A percentile compares a stretch with the other conserved stretches of the same genome.
phyloP scores from a whole-genome alignment of 179 eudicot species.

The Beta macrorhiza region DNA sequence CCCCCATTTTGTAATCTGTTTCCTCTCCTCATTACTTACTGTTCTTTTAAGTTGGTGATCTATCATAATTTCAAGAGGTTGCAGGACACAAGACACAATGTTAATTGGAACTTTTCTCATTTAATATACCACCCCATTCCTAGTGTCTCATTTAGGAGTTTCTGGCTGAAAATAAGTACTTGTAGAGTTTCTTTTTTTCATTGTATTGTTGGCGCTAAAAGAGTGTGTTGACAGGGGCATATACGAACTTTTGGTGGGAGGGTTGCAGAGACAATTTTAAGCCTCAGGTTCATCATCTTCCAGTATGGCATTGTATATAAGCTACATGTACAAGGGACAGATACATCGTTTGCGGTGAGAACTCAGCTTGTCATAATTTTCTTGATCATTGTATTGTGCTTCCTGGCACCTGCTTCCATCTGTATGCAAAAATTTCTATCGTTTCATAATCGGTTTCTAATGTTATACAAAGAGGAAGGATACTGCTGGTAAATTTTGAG shows the following conservation, averaged over 20 bases:
- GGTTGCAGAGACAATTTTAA: conserved; percentile 79
- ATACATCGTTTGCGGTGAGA: conserved; percentile 79
- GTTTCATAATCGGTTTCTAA: background rate
- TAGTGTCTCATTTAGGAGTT: background rate
- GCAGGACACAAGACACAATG: no score
- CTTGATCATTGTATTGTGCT: background rate
- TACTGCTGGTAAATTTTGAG: background rate
- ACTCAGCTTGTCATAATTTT: conserved; percentile 12
- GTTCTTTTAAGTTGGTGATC: no score
- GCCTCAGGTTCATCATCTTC: conserved; percentile 87
- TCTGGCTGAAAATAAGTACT: background rate
- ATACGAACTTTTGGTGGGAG: conserved; percentile 77
- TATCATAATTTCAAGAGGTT: no score
- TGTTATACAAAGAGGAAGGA: background rate
- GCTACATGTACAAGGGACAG: conserved; percentile 59
- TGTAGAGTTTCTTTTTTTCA: background rate
- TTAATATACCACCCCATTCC: background rate
- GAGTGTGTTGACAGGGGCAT: conserved; percentile 60
- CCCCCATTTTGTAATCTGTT: background rate
- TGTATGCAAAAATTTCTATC: background rate
- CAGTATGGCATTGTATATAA: conserved; percentile 97
- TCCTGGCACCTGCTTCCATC: background rate
- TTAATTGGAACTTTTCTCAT: no score
- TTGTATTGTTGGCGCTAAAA: conserved; percentile 17
- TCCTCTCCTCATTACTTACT: no score